Percentiles rank a stretch among this genome's conserved stretches.
Evolutionary conservation across 1,284 basidiomycete genomes (phyloP).

Genomic region (Rhodotorula mucilaginosa): DNA sequence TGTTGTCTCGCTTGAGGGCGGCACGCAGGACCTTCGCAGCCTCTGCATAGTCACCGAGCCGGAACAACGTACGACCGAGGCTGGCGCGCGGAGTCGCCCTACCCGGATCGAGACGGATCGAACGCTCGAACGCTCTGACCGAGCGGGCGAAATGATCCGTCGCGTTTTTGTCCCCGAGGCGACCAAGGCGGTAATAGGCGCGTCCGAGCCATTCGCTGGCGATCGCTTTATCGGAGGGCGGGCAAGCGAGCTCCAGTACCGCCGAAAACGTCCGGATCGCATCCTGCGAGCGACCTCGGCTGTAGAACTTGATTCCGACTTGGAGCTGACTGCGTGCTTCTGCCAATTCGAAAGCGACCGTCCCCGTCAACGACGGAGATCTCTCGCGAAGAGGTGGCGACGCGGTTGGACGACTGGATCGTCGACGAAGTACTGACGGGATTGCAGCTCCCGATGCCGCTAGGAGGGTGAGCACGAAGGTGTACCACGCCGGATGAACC

Average conservation of each 20-base stretch:
- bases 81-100: slow-evolving; percentile 19
- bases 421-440: not conserved
- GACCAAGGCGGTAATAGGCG: slow-evolving; percentile 15
- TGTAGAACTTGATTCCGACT: slow-evolving; percentile 4
- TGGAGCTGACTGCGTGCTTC: slow-evolving; percentile 10
- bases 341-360: slow-evolving; percentile 1
- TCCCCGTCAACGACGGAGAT: slow-evolving; percentile 20
- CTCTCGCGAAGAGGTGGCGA: not conserved
- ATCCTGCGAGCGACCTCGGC: not conserved
- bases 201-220: slow-evolving; percentile 30
- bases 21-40: slow-evolving; percentile 11
- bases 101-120: slow-evolving; percentile 11
- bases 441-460: not conserved
- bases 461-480: not conserved
- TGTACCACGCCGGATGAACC: not conserved
- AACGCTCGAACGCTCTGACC: slow-evolving; percentile 10
- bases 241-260: slow-evolving; percentile 14
- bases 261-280: slow-evolving; percentile 6
- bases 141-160: not conserved
- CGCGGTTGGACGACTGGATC: not conserved
- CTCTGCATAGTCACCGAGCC: slow-evolving; percentile 6
- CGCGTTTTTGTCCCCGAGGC: not conserved
- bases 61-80: slow-evolving; percentile 19
- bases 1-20: slow-evolving; percentile 18
- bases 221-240: slow-evolving; percentile 9